Percentiles rank a stretch among this genome's conserved stretches.
These are phyloP conservation scores for Pelargonium citronellum DNA, from an alignment of 441 rosid species.

Conservation along the genomic window DNA sequence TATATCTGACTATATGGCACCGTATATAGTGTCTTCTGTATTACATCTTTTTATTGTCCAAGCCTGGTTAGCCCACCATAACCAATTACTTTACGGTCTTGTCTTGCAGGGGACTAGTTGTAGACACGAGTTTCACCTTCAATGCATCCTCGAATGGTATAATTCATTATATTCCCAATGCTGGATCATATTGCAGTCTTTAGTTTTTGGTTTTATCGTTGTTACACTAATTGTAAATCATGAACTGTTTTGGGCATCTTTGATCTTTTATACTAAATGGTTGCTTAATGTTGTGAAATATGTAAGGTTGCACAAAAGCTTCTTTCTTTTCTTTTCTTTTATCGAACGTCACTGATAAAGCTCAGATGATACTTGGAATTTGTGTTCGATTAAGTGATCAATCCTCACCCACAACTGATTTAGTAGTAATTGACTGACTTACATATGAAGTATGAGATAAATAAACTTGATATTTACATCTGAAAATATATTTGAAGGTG, in stretches of 20 bases:
- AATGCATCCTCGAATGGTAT: slow-evolving; percentile 51
- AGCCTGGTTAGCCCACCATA: not conserved
- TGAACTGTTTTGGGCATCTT: not conserved
- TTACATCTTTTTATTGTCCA: not conserved
- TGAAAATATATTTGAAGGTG: slow-evolving; percentile 29
- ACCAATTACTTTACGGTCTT: slow-evolving; percentile 6
- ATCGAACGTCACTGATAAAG: not conserved
- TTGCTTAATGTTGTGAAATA: not conserved
- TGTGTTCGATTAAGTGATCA: too few species aligned
- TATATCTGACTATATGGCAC: not conserved
- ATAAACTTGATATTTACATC: not conserved
- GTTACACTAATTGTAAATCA: not conserved
- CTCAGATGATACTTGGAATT: not conserved
- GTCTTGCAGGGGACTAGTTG: slow-evolving; percentile 38
- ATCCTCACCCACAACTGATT: too few species aligned
- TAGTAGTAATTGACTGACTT: not conserved
- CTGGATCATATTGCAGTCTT: not conserved
- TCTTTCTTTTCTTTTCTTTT: not conserved
- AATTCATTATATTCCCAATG: not conserved
- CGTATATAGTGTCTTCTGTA: not conserved
- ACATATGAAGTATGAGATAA: not conserved
- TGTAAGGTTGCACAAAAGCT: not conserved
- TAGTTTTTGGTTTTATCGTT: not conserved
- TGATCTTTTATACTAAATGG: not conserved
- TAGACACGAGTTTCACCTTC: slow-evolving; percentile 52